Evolutionary conservation across 2,329 filamentous ascomycete species (phyloP), one percentile per base, ranked within the genome.

Genomic region (Paraconiothyrium sp.): DNA sequence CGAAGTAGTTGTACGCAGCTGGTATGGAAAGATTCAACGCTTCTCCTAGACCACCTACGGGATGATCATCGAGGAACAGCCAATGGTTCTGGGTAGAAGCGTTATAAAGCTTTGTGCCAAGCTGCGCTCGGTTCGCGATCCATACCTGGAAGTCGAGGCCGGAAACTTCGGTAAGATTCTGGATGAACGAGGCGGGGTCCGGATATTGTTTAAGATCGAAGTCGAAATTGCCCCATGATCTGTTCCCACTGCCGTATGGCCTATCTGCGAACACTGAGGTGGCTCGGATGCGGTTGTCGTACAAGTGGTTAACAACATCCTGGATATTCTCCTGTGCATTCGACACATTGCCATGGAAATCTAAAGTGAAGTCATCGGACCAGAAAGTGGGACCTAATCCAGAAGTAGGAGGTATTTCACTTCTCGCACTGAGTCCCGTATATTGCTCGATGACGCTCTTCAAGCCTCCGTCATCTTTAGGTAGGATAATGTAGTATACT

Each of bases 131-230:
- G 59, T 79, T 79, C 16, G 77, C 75, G 14, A 74, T 76, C 76
- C 76, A 79, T 44, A 78, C 75, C 48, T 77, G 75, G 57, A 78
- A 76, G 54, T 77, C 77, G 56, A 75, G 73, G 8, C 76, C 77
- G 14, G 57, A 71, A 20, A 34, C 54, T 9, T 60, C 61, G n/a
- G 69, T 69, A 10, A 79, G 61, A 54, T 77, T 76, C 22, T 67
- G 66, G 32, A 79, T 74, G 62, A 78, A 76, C 1, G 60, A 58
- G 32, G 64, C 58, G 9, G 75, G 74, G 46, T 66, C 66, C 2
- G 75, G 75, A 54, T 78, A 79, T 59, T 68, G 74, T 9, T 64
- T 62, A 2, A 73, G 73, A 58, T 78, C 72, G 52, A 79, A 78
- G 62, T 79, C 77, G 59, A 79, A 77, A 57, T 78, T 78, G 10